Conservation (phyloP, 306 rosid genomes). For the Boehmeria nivea region DNA sequence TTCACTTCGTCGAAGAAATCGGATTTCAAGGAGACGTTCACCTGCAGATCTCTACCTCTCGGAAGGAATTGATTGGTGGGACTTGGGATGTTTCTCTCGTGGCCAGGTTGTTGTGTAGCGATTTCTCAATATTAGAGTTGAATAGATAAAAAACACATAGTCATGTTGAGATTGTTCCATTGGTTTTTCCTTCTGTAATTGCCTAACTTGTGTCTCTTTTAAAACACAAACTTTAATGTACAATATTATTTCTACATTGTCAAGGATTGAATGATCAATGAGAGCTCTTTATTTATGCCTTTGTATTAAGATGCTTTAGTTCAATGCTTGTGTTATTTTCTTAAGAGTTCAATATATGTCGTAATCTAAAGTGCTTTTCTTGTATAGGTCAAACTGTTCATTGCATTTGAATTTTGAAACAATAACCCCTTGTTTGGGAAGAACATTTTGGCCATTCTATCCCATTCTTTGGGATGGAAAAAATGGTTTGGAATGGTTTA, state of each 20-base stretch:
- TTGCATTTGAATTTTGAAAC: too few relatives aligned
- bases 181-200: neutral
- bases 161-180: neutral
- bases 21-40: constrained; percentile 65
- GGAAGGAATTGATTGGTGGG: constrained; percentile 65
- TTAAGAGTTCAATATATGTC: neutral
- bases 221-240: neutral
- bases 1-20: constrained; percentile 79
- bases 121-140: too few relatives aligned
- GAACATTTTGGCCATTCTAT: too few relatives aligned
- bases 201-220: neutral
- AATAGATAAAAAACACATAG: neutral
- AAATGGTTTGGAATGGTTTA: too few relatives aligned
- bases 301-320: neutral
- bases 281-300: neutral
- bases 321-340: neutral
- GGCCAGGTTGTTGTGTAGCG: neutral
- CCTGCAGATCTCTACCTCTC: constrained; percentile 85
- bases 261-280: neutral
- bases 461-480: too few relatives aligned
- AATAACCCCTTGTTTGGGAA: too few relatives aligned
- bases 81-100: neutral
- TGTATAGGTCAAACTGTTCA: too few relatives aligned
- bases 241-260: neutral
- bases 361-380: neutral